Evolutionary conservation across 306 rosid species (phyloP).

Genomic region (Abrus pulchellus): DNA sequence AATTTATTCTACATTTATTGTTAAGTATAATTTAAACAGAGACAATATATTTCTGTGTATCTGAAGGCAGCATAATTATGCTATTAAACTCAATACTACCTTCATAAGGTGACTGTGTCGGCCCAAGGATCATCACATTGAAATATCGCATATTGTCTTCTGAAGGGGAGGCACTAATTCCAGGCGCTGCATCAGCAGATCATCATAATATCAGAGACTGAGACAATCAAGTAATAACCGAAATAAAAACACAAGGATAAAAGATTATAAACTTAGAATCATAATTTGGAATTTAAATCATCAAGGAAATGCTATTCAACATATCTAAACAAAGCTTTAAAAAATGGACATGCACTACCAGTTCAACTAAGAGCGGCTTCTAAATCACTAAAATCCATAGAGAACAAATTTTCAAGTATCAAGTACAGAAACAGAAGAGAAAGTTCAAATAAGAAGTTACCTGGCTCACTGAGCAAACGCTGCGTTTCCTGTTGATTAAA

Average conservation of each 20-base stretch:
- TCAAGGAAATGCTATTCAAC: background rate
- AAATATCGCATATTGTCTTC: conserved; percentile 95
- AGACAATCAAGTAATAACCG: conserved; percentile 10
- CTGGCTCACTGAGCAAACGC: conserved; percentile 97
- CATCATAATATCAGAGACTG: conserved; percentile 41
- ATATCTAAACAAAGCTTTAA: background rate
- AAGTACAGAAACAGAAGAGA: background rate
- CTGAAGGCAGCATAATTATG: background rate
- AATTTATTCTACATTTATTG: background rate
- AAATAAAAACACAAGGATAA: background rate
- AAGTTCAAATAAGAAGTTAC: conserved; percentile 51
- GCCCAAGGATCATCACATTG: conserved; percentile 98
- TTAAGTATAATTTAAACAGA: background rate
- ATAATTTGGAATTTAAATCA: conserved; percentile 5
- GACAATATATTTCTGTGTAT: background rate
- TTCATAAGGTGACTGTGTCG: conserved; percentile 93
- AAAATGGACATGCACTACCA: background rate
- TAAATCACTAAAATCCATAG: background rate
- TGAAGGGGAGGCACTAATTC: conserved; percentile 95
- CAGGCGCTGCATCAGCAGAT: conserved; percentile 76
- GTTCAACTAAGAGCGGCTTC: background rate
- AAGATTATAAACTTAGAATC: background rate
- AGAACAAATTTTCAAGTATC: conserved; percentile 19
- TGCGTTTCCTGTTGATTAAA: conserved; percentile 80
- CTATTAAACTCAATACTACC: conserved; percentile 60